These are phyloP conservation scores for Botrytis porri DNA, from an alignment of 2,329 filamentous ascomycete genomes.

Conservation along the genomic window DNA sequence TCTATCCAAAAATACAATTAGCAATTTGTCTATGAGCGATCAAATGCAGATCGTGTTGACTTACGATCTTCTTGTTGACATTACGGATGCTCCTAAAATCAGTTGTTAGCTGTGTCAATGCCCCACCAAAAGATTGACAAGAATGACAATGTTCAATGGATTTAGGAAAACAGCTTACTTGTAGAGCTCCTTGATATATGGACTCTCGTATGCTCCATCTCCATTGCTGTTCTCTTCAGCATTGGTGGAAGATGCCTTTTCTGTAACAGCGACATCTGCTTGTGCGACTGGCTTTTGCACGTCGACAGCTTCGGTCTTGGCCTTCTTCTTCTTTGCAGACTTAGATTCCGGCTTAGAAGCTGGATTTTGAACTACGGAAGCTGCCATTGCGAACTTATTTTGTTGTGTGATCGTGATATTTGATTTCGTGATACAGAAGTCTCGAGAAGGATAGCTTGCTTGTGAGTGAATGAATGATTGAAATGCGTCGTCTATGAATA, in stretches of 20 bases:
- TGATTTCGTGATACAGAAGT: conserved; percentile 45
- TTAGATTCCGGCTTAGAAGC: conserved; percentile 61
- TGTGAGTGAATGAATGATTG: not conserved
- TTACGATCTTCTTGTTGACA: conserved; percentile 89
- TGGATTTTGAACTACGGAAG: conserved; percentile 60
- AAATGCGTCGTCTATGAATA: not conserved
- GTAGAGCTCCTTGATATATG: conserved; percentile 82
- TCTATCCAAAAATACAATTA: conserved; percentile 44
- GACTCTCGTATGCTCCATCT: conserved; percentile 65
- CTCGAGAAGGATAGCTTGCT: not conserved
- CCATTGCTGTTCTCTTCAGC: conserved; percentile 38
- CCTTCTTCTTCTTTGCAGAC: conserved; percentile 67
- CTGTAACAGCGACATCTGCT: conserved; percentile 48
- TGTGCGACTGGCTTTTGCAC: conserved; percentile 48
- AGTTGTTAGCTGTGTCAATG: conserved; percentile 16
- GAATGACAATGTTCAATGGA: conserved; percentile 11
- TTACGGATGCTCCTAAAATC: conserved; percentile 79
- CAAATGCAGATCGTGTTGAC: conserved; percentile 38
- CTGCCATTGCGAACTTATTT: conserved; percentile 54
- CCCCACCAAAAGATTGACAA: not conserved
- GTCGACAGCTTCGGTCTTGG: conserved; percentile 50
- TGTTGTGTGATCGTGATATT: conserved; percentile 32
- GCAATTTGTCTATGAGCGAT: conserved; percentile 10
- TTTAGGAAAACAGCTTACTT: conserved; percentile 60
- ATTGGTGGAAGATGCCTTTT: conserved; percentile 50